Conservation (phyloP, 2,329 filamentous ascomycete species). For the Paraconiothyrium sp. region DNA sequence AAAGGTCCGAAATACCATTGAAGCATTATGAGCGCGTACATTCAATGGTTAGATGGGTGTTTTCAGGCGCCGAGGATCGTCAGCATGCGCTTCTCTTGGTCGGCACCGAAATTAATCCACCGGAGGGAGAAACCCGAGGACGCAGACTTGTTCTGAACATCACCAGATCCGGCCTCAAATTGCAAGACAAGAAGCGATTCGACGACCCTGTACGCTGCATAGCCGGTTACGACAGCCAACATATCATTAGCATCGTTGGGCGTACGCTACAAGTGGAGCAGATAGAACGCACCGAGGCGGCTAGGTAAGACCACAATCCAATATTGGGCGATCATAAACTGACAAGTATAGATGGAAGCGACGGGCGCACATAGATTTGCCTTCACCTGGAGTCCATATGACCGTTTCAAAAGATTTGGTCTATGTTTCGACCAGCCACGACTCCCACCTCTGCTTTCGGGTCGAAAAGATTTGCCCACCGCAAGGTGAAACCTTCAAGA, state of each 20-base stretch:
- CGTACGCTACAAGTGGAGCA: conserved; percentile 40
- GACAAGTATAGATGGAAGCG: conserved; percentile 50
- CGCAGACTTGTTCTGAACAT: conserved; percentile 43
- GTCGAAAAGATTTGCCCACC: conserved; percentile 50
- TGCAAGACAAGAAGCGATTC: conserved; percentile 57
- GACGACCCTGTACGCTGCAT: conserved; percentile 44
- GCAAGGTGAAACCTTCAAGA: conserved; percentile 33
- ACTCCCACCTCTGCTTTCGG: conserved; percentile 63
- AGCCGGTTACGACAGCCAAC: conserved; percentile 36
- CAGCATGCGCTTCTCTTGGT: conserved; percentile 71
- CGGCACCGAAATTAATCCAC: conserved; percentile 53
- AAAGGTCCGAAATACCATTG: conserved; percentile 65
- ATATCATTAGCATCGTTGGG: conserved; percentile 39
- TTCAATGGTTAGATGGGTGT: conserved; percentile 71
- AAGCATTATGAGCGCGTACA: conserved; percentile 67
- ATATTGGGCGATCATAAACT: background rate
- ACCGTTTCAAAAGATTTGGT: conserved; percentile 58
- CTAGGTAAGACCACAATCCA: conserved; percentile 26
- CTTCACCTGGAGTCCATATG: conserved; percentile 61
- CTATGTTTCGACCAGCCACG: conserved; percentile 63
- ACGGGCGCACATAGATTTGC: conserved; percentile 51
- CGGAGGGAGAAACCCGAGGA: conserved; percentile 33
- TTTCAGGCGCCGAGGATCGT: conserved; percentile 62
- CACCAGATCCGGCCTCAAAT: conserved; percentile 56
- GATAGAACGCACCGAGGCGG: conserved; percentile 31